Evolutionary conservation across 352 stramenopile species (phyloP).

Genomic region (Phytophthora cryptogea): DNA sequence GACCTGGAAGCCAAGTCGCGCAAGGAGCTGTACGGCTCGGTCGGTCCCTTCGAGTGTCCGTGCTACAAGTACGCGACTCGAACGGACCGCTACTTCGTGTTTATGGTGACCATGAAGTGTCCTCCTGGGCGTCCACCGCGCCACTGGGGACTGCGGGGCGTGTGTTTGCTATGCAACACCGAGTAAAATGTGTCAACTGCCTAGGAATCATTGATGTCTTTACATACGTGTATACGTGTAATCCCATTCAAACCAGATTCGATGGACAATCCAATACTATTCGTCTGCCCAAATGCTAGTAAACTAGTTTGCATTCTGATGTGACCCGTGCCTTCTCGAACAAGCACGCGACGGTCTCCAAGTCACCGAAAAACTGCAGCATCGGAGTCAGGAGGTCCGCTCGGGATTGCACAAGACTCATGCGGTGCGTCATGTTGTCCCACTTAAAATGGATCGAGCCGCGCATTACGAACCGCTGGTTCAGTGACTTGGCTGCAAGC

Average conservation of each 20-base stretch:
- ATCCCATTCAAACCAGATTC: no score
- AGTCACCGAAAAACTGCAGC: constrained; percentile 6
- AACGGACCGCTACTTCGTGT: constrained; percentile 97
- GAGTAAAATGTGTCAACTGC: constrained; percentile 52
- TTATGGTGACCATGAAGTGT: constrained; percentile 94
- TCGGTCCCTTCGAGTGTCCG: constrained; percentile 94
- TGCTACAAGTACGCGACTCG: constrained; percentile 97
- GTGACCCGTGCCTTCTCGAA: constrained; percentile 4
- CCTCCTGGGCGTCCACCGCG: constrained; percentile 87
- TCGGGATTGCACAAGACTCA: background rate
- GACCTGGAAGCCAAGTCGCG: constrained; percentile 91
- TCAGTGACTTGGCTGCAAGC: background rate
- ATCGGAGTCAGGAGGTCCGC: constrained; percentile 12
- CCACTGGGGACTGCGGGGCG: constrained; percentile 95
- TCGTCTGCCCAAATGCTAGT: background rate
- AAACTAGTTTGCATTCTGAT: background rate
- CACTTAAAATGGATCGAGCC: constrained; percentile 4
- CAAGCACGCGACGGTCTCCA: constrained; percentile 2
- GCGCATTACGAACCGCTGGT: background rate
- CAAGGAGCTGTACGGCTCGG: constrained; percentile 92
- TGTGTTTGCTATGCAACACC: constrained; percentile 95
- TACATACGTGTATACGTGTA: no score
- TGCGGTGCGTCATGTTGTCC: background rate
- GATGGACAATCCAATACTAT: no score
- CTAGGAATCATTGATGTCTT: constrained; percentile 1